These are phyloP conservation scores for Globisporangium rhizosaccharum DNA, from an alignment of 352 stramenopile species.

Conservation along the genomic window DNA sequence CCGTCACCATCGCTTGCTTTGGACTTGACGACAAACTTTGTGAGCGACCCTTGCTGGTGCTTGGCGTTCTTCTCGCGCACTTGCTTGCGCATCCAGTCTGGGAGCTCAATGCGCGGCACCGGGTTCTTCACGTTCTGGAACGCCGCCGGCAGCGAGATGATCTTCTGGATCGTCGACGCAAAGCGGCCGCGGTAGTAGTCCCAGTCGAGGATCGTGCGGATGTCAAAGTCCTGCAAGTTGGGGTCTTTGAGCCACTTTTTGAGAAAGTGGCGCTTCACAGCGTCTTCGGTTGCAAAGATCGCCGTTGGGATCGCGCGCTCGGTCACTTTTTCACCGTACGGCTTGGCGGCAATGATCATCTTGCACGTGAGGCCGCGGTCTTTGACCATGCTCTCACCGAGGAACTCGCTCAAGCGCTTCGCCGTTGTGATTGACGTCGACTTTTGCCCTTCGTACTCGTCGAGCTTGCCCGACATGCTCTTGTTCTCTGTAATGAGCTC, in stretches of 20 bases:
- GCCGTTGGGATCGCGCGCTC: conserved; percentile 96
- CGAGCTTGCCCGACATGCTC: conserved; percentile 96
- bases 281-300: conserved; percentile 96
- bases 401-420: conserved; percentile 95
- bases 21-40: conserved; percentile 88
- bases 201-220: conserved; percentile 97
- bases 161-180: conserved; percentile 95
- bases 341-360: conserved; percentile 94
- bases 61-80: conserved; percentile 87
- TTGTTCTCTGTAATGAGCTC: conserved; percentile 98
- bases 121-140: conserved; percentile 97
- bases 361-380: conserved; percentile 98
- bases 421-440: conserved; percentile 98
- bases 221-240: conserved; percentile 89
- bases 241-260: conserved; percentile 96
- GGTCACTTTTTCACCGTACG: conserved; percentile 94
- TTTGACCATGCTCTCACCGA: conserved; percentile 97
- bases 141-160: conserved; percentile 98
- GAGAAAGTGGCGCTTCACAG: conserved; percentile 95
- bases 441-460: conserved; percentile 97
- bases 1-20: conserved; percentile 18
- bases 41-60: conserved; percentile 82
- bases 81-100: conserved; percentile 95
- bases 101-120: conserved; percentile 93
- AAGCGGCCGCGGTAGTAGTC: conserved; percentile 94